A percentile compares a stretch with the other conserved stretches of the same genome.
Conservation (phyloP, 257 asterid species). For the Penstemon barbatus region DNA sequence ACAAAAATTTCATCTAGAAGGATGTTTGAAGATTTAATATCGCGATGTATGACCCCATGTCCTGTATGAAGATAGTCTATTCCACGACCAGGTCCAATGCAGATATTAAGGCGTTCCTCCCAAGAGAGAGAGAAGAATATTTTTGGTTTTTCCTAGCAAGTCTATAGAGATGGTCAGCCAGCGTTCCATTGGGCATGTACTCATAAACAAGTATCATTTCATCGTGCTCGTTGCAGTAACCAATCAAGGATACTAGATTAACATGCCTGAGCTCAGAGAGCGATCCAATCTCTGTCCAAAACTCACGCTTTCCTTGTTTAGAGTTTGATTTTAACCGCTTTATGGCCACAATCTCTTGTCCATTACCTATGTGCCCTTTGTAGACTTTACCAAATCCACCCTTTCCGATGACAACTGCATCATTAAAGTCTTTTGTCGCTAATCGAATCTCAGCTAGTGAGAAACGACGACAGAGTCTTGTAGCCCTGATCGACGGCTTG, state of each 20-base stretch:
- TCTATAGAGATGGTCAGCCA: conserved; percentile 64
- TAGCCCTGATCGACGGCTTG: conserved; percentile 29
- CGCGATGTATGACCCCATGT: conserved; percentile 51
- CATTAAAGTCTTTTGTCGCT: conserved; percentile 45
- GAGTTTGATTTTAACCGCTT: conserved; percentile 55
- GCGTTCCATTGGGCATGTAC: conserved; percentile 56
- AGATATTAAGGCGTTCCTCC: conserved; percentile 57
- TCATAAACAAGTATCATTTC: conserved; percentile 60
- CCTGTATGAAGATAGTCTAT: conserved; percentile 63
- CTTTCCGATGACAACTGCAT: conserved; percentile 45
- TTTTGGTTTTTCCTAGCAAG: conserved; percentile 26
- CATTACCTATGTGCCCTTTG: conserved; percentile 42
- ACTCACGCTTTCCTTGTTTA: conserved; percentile 59
- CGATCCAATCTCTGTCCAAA: conserved; percentile 57
- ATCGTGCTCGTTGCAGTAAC: conserved; percentile 55
- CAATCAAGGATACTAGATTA: conserved; percentile 60
- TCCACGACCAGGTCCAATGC: conserved; percentile 65
- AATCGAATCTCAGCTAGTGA: conserved; percentile 49
- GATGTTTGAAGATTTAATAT: conserved; percentile 62
- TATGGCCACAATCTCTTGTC: conserved; percentile 45
- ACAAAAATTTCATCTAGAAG: conserved; percentile 52
- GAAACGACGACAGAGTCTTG: conserved; percentile 45
- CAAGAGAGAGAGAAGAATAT: conserved; percentile 44
- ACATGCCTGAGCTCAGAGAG: conserved; percentile 60
- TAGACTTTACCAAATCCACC: conserved; percentile 64